A percentile compares a stretch with the other conserved stretches of the same genome.
Evolutionary conservation across 208 protist species (phyloP).

Genomic region (Leptomonas pyrrhocoris): DNA sequence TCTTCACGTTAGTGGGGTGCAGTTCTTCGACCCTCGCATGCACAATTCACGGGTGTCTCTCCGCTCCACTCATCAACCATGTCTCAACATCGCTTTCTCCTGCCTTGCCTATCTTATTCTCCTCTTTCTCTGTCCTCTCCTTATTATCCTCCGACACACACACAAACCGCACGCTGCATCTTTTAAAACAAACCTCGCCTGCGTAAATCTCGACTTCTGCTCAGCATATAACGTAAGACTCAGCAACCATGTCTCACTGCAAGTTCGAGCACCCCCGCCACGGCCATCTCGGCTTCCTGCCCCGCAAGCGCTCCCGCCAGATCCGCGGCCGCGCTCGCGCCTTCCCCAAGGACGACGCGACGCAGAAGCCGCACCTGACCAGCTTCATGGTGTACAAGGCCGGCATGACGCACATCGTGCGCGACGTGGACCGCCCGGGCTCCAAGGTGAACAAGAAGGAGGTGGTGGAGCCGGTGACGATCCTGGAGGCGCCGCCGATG

Average conservation of each 20-base stretch:
- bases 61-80: too few relatives aligned
- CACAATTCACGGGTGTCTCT: too few relatives aligned
- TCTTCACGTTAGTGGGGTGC: too few relatives aligned
- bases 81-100: too few relatives aligned
- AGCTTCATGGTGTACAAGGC: constrained; percentile 99
- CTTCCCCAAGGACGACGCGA: constrained; percentile 97
- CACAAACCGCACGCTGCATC: too few relatives aligned
- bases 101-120: too few relatives aligned
- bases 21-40: too few relatives aligned
- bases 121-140: too few relatives aligned
- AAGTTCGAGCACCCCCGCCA: constrained; percentile 98
- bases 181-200: too few relatives aligned
- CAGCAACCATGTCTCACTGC: constrained; percentile 88
- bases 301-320: constrained; percentile 95
- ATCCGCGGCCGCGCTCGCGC: constrained; percentile 92
- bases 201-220: too few relatives aligned
- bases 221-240: constrained; percentile 12
- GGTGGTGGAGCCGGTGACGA: constrained; percentile 98
- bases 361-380: constrained; percentile 96
- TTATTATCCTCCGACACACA: too few relatives aligned
- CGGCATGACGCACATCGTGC: constrained; percentile 99
- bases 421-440: constrained; percentile 96
- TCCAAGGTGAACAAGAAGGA: constrained; percentile 99
- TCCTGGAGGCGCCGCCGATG: constrained; percentile 99
- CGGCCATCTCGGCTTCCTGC: constrained; percentile 98